phyloP scores from a whole-genome alignment of 495 filamentous ascomycete genomes.

The Aspergillus heteromorphus region DNA sequence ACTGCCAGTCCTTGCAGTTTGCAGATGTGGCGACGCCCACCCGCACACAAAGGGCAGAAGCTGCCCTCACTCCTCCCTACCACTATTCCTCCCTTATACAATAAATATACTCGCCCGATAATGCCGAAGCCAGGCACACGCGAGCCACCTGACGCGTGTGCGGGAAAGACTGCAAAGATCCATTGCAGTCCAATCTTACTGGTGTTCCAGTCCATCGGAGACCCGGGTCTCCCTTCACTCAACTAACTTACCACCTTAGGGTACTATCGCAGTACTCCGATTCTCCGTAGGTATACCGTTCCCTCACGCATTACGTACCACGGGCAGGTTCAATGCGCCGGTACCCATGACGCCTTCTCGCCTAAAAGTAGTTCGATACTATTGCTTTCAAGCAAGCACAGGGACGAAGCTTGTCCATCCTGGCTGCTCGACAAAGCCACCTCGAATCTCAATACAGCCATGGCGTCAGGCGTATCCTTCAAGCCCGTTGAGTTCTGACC shows the following conservation, averaged over 20 bases:
- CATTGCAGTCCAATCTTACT: background rate
- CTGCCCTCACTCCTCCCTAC: background rate
- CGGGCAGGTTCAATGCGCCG: background rate
- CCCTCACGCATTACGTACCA: background rate
- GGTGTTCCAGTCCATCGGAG: background rate
- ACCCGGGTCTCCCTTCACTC: background rate
- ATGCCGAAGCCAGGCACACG: background rate
- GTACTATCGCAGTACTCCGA: background rate
- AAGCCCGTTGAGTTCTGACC: background rate
- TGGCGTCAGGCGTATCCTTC: too few relatives aligned
- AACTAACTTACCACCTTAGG: too few relatives aligned
- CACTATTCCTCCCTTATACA: background rate
- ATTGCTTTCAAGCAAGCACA: background rate
- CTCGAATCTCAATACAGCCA: too few relatives aligned
- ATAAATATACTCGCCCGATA: too few relatives aligned
- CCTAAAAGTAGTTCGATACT: background rate
- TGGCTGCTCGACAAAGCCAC: background rate
- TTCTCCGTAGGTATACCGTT: background rate
- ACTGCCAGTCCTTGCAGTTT: background rate
- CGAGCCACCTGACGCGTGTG: background rate
- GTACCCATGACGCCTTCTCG: background rate
- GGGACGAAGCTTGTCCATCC: background rate
- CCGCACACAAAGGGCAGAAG: background rate
- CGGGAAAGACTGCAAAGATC: background rate
- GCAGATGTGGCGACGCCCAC: too few relatives aligned